Base-by-base conservation (phyloP, 495 filamentous ascomycete genomes). In the Xylaria scruposa region DNA sequence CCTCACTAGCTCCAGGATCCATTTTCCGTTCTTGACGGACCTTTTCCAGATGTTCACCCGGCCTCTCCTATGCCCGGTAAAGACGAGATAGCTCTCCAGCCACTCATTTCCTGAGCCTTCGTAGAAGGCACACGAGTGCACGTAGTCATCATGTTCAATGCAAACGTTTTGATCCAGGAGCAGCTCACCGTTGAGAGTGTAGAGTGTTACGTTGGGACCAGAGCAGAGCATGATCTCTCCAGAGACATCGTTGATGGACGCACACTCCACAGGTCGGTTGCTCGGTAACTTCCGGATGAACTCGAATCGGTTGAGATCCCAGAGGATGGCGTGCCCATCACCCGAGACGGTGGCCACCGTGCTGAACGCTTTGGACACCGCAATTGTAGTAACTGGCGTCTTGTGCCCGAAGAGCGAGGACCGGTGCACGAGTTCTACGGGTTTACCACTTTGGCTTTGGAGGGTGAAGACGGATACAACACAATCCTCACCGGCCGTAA, bases 41-140 rank as follows among this genome's bases (percentile, higher is more conserved):
- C 88, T 88, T 31, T 84, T 81, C 89, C 88, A 91, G 44, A 87
- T 89, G 80, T 97, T 97, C 49, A 95, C 95, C 13, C 95, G 87
- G 0, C 96, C 96, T 60, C 91, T 82, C 77, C 86, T 85, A 75
- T 98, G 97, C 0, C 96, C 96, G 0, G 95, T 98, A 62, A 99
- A 92, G 44, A 98, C 81, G 46, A 99, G 83, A 44, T 92, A 90
- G 46, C 92, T 90, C 83, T 97, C 94, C 0, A 97, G 85, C 92
- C 95, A 98, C 83, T 97, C 96, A 74, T 94, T 97, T 0, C 92
- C 91, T 0, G 89, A 86, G 0, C 96, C 96, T 79, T 99, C 95
- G 83, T 98, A 98, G 80, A 97, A 97, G 15, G 94, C 92, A 74
- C 94, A 97, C 19, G 90, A 90, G 46, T 91, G 82, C 10, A 98